Evolutionary conservation across 23 red algal genomes (phyloP), one percentile per base, ranked within the genome.

Genomic region (Gracilaria gracilis): DNA sequence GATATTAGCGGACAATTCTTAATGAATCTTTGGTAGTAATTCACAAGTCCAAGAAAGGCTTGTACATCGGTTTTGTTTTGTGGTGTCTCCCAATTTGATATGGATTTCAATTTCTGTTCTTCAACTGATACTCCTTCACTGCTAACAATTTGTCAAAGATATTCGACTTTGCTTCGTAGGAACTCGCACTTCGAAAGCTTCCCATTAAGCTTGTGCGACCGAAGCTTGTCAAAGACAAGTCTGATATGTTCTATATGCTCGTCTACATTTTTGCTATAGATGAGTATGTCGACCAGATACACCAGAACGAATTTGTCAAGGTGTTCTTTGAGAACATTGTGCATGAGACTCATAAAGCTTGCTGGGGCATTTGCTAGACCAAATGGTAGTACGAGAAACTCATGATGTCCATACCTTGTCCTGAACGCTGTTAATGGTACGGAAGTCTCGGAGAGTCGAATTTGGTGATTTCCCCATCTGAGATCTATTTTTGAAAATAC

Each of bases 321-420:
- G n/a, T 54, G 38, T 23, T 29, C 38, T 17, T 57, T 27, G 8
- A 87, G 66, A 0, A 87, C 67, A 7, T 53, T 35, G 21, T 87
- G 44, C 67, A 88, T 88, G 0, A 88, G 69, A 23, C 57, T 75
- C 69, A 53, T 88, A n/a, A 88, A 77, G 14, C 48, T 23, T 24
- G 85, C 69, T 47, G 85, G 85, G 23, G 85, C 85, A 20, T 57
- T 88, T 1, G 69, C 57, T 0, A 88, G 69, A 44, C 85, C 42
- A 77, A 76, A 88, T 0, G 85, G 85, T 8, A 61, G 38, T 9
- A 88, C 20, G 11, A 79, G 69, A 34, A 76, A 88, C 25, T 88
- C 67, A 70, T 40, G 78, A 36, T 47, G 46, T 0, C 85, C 69
- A 57, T 48, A 78, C 23, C 74, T 44, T 1, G 40, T 88, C 15